Evolutionary conservation across 345 rosid species (phyloP).

Genomic region (Eucalyptus marginata): DNA sequence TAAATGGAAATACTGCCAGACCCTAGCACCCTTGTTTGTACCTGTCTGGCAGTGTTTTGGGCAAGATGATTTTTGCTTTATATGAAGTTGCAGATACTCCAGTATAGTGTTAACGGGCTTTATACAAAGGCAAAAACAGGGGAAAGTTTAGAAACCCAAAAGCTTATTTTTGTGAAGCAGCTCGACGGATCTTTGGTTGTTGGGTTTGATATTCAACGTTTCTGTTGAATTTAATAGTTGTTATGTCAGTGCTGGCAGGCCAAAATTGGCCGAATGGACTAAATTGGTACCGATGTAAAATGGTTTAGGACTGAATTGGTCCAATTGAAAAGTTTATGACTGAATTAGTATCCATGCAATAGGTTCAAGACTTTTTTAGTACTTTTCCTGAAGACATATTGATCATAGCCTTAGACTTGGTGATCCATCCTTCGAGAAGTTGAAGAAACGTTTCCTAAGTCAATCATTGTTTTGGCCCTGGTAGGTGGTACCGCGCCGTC

Average conservation of each 20-base stretch:
- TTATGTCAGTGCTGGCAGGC: no score
- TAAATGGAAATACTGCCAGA: background rate
- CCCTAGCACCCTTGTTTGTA: background rate
- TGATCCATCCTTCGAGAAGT: background rate
- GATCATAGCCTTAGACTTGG: background rate
- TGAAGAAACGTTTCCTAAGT: background rate
- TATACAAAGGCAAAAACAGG: background rate
- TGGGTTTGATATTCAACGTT: background rate
- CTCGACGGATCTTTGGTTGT: background rate
- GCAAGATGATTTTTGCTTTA: background rate
- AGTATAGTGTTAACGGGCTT: background rate
- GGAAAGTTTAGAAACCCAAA: background rate
- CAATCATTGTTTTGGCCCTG: background rate
- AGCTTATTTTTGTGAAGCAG: background rate
- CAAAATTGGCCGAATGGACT: no score
- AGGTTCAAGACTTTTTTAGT: no score
- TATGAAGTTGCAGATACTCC: background rate
- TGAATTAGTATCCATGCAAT: no score
- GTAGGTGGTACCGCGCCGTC: fast-evolving
- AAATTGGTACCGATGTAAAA: no score
- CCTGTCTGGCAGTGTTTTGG: background rate
- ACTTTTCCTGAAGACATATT: background rate
- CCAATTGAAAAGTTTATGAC: no score
- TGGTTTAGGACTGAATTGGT: no score
- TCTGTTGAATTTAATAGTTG: background rate